Evolutionary conservation across 805 yeast species (phyloP).

Genomic region (Myxozyma mucilagina): DNA sequence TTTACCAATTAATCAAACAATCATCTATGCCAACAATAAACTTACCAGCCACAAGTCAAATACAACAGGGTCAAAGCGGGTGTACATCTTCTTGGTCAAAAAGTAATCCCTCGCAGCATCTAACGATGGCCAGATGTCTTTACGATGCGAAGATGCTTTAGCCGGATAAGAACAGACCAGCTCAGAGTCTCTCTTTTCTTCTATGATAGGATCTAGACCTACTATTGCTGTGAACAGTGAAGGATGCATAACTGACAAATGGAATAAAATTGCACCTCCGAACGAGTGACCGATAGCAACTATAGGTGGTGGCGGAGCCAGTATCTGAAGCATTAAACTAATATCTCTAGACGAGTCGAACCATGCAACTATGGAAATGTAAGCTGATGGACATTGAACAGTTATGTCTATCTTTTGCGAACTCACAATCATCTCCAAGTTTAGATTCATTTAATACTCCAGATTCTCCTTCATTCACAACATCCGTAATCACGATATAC

Average conservation of each 20-base stretch:
- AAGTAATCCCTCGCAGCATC: constrained; percentile 21
- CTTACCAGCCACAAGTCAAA: constrained; percentile 22
- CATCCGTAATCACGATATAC: constrained; percentile 20
- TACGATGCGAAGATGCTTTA: constrained; percentile 13
- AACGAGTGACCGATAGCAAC: constrained; percentile 34
- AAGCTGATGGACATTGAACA: background rate
- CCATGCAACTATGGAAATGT: constrained; percentile 18
- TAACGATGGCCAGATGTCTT: constrained; percentile 27
- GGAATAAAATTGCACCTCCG: constrained; percentile 26
- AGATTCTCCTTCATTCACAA: constrained; percentile 31
- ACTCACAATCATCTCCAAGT: constrained; percentile 31
- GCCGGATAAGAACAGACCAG: constrained; percentile 9
- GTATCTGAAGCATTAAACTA: constrained; percentile 9
- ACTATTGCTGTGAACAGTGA: constrained; percentile 22
- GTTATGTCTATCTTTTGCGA: background rate
- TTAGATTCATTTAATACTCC: constrained; percentile 26
- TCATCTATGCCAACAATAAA: background rate
- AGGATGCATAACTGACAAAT: constrained; percentile 20
- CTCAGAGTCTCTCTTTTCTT: constrained; percentile 9
- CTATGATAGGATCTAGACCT: constrained; percentile 32
- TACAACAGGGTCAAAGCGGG: constrained; percentile 23
- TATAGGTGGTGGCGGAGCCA: constrained; percentile 26
- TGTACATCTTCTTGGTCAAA: constrained; percentile 5
- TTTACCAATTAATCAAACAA: background rate
- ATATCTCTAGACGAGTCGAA: constrained; percentile 26